Base-by-base conservation (phyloP, 768 basidiomycete genomes). In the Lanmaoa rubissima region DNA sequence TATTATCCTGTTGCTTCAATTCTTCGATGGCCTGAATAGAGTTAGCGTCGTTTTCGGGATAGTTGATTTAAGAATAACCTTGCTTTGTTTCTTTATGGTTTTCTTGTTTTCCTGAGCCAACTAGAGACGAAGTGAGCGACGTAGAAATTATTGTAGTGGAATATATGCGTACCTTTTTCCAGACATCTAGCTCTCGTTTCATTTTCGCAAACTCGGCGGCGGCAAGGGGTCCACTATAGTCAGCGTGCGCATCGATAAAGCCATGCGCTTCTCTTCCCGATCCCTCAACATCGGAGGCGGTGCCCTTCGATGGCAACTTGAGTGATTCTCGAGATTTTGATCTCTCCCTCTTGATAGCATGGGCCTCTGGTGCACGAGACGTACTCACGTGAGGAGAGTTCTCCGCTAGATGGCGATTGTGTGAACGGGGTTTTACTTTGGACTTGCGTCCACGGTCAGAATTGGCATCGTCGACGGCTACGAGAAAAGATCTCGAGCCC, bases 141-240 rank as follows among this genome's bases (percentile, higher is more conserved):
- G 34, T 26, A 17, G 12, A 32, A 12, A 36, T 40, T 21, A 8
- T 32, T n/a, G 19, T 14, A 12, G 31, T 16, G n/a, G 34, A 41
- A 24, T 51, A 39, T 61, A 47, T 55, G 58, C 65, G 50, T 35
- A 72, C 75, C 65, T 76, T 82, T 69, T 82, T 85, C 59, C 84
- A 73, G 6, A 59, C 54, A 47, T 87, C 85, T 5, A 86, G 63
- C 60, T 90, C 86, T 35, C 75, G 78, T 67, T 76, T 82, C 69
- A 86, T 69, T 38, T 75, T 76, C n/a, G 79, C 79, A 51, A 77
- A 77, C 62, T 86, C 84, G 13, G 79, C 75, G 13, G 70, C 65
- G 6, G 79, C 76, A 57, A 79, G 56, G 9, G 78, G 68, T 0
- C 78, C 78, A 41, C 41, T 59, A 31, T 65, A 69, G 13, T 66